Evolutionary conservation across 2,329 filamentous ascomycete genomes (phyloP), one percentile per base, ranked within the genome.

Genomic region (Epichloe sibirici): DNA sequence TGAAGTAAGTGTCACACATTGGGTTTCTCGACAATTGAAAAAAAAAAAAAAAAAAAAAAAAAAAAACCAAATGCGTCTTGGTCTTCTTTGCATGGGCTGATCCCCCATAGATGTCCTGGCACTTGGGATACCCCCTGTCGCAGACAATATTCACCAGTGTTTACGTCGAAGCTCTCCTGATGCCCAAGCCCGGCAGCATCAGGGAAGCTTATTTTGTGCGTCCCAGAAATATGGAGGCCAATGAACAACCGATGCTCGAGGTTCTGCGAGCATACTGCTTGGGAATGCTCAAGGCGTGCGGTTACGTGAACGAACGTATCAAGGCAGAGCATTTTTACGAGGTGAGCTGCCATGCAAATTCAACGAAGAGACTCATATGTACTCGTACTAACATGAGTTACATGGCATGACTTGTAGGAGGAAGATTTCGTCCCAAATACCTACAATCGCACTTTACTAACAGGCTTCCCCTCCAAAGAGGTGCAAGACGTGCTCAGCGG

Each of bases 381-480:
- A 21, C 17, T 21, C 2, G 7, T 23, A 37, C 45, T 31, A 25
- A 52, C 17, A 40, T 15, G 9, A 6, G 13, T 6, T 17, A 31
- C 31, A 31, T 31, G 31, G 9, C 31, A 31, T 31, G 31, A 31
- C 6, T 38, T 51, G 45, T 35, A 91, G 84, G 93, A 98, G 69
- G 93, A 98, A 68, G 93, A 98, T 63, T 96, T 98, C 64, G 88
- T 94, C 21, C 90, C 89, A 6, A 90, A 95, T 66, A 86, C 90
- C 0, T 97, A 93, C 65, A 86, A 90, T 59, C 81, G 90, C 39
- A 82, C 81, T 12, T 73, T 98, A 1, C 75, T 97, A 6, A 80
- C 82, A 28, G 70, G 76, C 13, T 75, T 91, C 53, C 72, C 79
- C 15, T 67, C 75, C 2, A 70, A 74, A 5, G 73, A 77, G n/a